phyloP scores from a whole-genome alignment of 2,329 filamentous ascomycete genomes.

The Metarhizium humberi region DNA sequence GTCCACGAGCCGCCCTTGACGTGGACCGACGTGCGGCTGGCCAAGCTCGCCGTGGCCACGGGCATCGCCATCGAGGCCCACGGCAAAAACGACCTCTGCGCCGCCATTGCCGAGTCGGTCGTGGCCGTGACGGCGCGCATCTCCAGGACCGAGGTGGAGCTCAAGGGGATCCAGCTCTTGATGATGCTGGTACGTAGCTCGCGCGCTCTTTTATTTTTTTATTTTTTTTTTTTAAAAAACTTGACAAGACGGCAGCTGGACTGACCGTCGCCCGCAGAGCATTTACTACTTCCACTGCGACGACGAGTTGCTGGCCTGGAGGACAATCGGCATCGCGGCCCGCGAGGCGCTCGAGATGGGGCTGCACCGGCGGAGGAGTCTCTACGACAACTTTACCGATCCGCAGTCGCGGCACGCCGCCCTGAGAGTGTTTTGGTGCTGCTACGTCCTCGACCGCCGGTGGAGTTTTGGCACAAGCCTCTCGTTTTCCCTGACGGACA shows the following conservation, averaged over 20 bases:
- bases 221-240: background rate
- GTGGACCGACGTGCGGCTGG: constrained; percentile 22
- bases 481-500: constrained; percentile 37
- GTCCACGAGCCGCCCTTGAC: background rate
- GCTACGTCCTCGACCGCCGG: constrained; percentile 40
- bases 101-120: constrained; percentile 19
- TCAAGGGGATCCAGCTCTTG: constrained; percentile 24
- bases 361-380: constrained; percentile 34
- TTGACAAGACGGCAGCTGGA: background rate
- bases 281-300: constrained; percentile 36
- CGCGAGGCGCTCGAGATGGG: constrained; percentile 38
- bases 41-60: constrained; percentile 24
- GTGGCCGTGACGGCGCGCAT: constrained; percentile 19
- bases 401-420: constrained; percentile 20
- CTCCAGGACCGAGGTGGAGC: constrained; percentile 17
- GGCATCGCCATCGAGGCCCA: constrained; percentile 22
- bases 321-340: constrained; percentile 35
- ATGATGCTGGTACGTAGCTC: constrained; percentile 17
- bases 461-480: constrained; percentile 43
- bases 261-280: constrained; percentile 14
- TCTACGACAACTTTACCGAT: constrained; percentile 28
- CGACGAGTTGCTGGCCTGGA: constrained; percentile 40
- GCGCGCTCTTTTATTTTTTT: background rate
- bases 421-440: constrained; percentile 37
- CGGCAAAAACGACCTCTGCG: constrained; percentile 19